Evolutionary conservation across 1,139 yeast species (phyloP).

Genomic region (Hansenula lynferdii): DNA sequence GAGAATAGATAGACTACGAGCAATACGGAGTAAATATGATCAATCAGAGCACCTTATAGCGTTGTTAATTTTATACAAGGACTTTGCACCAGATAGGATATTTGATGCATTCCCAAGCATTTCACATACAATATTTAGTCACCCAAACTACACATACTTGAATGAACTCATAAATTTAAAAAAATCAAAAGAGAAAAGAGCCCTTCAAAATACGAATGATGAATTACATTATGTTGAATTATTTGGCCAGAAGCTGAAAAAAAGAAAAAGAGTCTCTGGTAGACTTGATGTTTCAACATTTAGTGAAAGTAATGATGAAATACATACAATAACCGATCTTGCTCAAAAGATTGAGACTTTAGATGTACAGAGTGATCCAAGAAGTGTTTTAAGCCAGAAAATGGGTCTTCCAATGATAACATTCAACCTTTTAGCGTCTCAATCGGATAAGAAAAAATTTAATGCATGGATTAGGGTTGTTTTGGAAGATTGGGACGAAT

Average conservation of each 20-base stretch:
- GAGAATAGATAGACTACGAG: constrained; percentile 30
- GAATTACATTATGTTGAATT: constrained; percentile 8
- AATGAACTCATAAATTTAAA: constrained; percentile 6
- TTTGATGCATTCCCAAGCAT: constrained; percentile 23
- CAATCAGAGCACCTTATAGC: constrained; percentile 28
- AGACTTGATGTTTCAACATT: constrained; percentile 3
- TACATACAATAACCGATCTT: constrained; percentile 17
- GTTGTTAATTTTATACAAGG: constrained; percentile 25
- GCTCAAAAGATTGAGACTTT: constrained; percentile 14
- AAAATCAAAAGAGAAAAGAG: neutral
- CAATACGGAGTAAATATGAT: constrained; percentile 28
- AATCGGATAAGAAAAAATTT: neutral
- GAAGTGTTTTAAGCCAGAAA: neutral
- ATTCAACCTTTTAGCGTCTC: neutral
- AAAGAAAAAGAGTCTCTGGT: constrained; percentile 10
- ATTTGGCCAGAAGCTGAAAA: constrained; percentile 11
- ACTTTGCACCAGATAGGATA: constrained; percentile 24
- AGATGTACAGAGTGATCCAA: constrained; percentile 10
- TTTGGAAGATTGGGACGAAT: constrained; percentile 4
- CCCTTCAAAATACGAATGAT: constrained; percentile 1
- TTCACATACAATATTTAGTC: constrained; percentile 21
- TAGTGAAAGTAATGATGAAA: constrained; percentile 4
- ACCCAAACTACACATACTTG: constrained; percentile 23
- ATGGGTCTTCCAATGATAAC: neutral
- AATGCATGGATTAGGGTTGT: constrained; percentile 10